phyloP scores from a whole-genome alignment of 495 filamentous ascomycete genomes.

The Chaetomidium leptoderma region DNA sequence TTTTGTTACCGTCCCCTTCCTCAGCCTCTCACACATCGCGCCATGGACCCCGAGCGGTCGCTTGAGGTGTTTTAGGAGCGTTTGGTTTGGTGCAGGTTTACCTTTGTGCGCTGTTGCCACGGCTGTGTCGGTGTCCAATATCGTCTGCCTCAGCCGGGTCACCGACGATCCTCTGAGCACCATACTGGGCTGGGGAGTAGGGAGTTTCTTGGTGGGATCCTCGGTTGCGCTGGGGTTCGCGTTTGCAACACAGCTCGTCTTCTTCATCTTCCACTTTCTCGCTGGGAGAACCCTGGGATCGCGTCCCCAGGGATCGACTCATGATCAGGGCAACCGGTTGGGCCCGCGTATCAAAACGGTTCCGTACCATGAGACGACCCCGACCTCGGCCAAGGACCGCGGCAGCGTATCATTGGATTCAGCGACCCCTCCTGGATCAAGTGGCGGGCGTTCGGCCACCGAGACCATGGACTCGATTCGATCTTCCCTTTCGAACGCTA shows the following conservation, averaged over 20 bases:
- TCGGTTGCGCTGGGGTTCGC: slow-evolving; percentile 40
- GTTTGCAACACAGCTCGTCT: slow-evolving; percentile 39
- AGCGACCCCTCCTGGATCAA: slow-evolving; percentile 37
- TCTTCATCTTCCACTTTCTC: slow-evolving; percentile 39
- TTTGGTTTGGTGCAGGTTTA: slow-evolving; percentile 37
- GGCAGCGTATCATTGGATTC: slow-evolving; percentile 27
- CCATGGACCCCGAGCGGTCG: slow-evolving; percentile 20
- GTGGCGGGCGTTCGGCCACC: slow-evolving; percentile 37
- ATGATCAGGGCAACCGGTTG: slow-evolving; percentile 30
- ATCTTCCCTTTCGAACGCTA: slow-evolving; percentile 48
- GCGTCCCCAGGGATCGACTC: slow-evolving; percentile 22
- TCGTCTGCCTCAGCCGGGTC: slow-evolving; percentile 36
- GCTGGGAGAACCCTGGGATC: slow-evolving; percentile 24
- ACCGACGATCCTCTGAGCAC: slow-evolving; percentile 24
- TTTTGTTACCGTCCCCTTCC: slow-evolving; percentile 27
- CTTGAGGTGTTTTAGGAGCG: slow-evolving; percentile 23
- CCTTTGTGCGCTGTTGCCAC: slow-evolving; percentile 38
- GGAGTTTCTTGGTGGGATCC: slow-evolving; percentile 36
- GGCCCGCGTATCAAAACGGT: slow-evolving; percentile 42
- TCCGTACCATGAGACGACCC: slow-evolving; percentile 42
- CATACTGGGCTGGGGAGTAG: slow-evolving; percentile 30
- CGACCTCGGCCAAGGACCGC: slow-evolving; percentile 26
- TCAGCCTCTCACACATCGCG: slow-evolving; percentile 27
- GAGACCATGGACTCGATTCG: slow-evolving; percentile 53
- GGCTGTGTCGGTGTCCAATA: slow-evolving; percentile 35